Evolutionary conservation across 2,329 filamentous ascomycete genomes (phyloP).

Genomic region (Aspergillus chevalieri): DNA sequence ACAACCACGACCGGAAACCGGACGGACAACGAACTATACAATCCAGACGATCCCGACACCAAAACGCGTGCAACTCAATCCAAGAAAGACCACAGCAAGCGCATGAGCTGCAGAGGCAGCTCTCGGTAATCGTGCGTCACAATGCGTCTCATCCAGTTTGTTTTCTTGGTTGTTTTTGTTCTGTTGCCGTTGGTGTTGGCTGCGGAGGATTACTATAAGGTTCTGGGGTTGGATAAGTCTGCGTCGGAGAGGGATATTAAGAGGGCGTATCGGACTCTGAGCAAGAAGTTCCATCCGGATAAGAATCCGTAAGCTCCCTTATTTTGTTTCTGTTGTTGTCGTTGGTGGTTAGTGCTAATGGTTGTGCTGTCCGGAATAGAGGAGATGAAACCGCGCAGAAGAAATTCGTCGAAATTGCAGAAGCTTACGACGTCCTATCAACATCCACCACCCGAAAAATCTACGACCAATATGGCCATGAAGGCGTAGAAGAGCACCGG

Average conservation of each 20-base stretch:
- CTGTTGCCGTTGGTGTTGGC: constrained; percentile 35
- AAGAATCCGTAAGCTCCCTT: constrained; percentile 76
- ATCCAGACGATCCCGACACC: background rate
- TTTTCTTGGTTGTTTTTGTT: constrained; percentile 26
- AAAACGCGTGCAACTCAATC: background rate
- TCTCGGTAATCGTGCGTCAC: constrained; percentile 4
- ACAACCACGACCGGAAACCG: no score
- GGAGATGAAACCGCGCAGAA: constrained; percentile 72
- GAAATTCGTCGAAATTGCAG: constrained; percentile 89
- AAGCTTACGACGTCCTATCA: constrained; percentile 89
- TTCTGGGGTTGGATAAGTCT: constrained; percentile 71
- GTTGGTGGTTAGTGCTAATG: background rate
- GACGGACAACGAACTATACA: background rate
- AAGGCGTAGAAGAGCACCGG: constrained; percentile 77
- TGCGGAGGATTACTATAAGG: constrained; percentile 51
- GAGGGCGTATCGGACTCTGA: constrained; percentile 81
- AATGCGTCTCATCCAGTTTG: constrained; percentile 31
- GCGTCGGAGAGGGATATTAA: constrained; percentile 87
- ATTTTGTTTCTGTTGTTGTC: background rate
- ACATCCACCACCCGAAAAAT: constrained; percentile 74
- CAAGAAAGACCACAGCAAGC: background rate
- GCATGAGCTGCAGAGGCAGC: constrained; percentile 14
- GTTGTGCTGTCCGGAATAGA: constrained; percentile 40
- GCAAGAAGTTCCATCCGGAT: constrained; percentile 94
- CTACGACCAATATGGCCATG: constrained; percentile 91